Conservation (phyloP, 176 grass and related monocot genomes). For the Phyllostachys edulis region DNA sequence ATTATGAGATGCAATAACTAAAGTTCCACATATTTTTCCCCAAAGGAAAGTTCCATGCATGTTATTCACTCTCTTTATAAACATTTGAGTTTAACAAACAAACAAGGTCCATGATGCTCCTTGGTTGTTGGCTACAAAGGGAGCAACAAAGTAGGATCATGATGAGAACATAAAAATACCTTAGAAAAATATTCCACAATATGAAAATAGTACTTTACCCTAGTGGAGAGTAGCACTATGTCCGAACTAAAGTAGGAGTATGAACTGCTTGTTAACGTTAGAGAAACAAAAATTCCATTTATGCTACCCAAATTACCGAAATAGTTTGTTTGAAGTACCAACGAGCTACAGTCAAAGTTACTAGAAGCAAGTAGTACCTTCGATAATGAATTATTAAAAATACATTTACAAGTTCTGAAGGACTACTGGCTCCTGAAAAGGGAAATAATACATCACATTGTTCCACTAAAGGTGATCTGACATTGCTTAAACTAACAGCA, state of each 20-base stretch:
- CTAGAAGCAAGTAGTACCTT: background rate
- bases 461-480: background rate
- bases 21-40: constrained; percentile 2
- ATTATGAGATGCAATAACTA: constrained; percentile 13
- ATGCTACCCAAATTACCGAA: background rate
- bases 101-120: constrained; percentile 31
- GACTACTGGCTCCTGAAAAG: background rate
- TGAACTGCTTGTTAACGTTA: constrained; percentile 25
- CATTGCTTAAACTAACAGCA: background rate
- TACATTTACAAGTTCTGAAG: background rate
- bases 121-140: constrained; percentile 43
- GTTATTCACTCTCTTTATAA: constrained; percentile 37
- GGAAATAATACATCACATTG: background rate
- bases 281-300: background rate
- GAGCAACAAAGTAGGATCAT: constrained; percentile 58
- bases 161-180: constrained; percentile 36
- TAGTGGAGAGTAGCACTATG: constrained; percentile 34
- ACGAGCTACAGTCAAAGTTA: background rate
- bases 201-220: constrained; percentile 36
- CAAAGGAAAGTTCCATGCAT: constrained; percentile 31
- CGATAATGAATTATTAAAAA: background rate
- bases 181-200: constrained; percentile 33
- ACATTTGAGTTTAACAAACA: constrained; percentile 50
- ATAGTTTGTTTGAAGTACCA: background rate
- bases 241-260: constrained; percentile 28